phyloP scores from a whole-genome alignment of 2,329 filamentous ascomycete genomes.

The Fusarium sp. region DNA sequence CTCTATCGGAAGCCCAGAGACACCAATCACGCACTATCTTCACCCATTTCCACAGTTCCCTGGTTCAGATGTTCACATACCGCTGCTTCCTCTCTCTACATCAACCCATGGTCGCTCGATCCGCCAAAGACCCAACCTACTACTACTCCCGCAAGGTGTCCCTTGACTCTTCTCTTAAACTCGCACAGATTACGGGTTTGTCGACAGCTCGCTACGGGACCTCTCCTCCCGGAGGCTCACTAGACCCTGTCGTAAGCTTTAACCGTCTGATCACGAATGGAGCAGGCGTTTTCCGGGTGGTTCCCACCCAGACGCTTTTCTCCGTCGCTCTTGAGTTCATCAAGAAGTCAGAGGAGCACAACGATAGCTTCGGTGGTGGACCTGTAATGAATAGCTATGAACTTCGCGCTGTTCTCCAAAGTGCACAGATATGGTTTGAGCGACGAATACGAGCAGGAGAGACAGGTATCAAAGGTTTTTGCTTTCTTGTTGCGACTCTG shows the following conservation, averaged over 20 bases:
- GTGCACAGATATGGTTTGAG: constrained; percentile 51
- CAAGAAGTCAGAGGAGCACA: constrained; percentile 60
- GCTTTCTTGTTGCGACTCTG: constrained; percentile 52
- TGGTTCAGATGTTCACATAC: constrained; percentile 60
- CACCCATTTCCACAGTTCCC: constrained; percentile 57
- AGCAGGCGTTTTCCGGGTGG: constrained; percentile 59
- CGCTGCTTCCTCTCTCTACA: constrained; percentile 68
- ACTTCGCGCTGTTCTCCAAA: constrained; percentile 50
- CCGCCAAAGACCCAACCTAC: constrained; percentile 61
- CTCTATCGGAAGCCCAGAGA: constrained; percentile 53
- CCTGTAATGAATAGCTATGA: constrained; percentile 52
- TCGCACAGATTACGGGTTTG: constrained; percentile 52
- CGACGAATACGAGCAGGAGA: constrained; percentile 57
- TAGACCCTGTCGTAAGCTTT: constrained; percentile 51
- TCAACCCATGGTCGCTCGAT: constrained; percentile 61
- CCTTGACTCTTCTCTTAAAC: constrained; percentile 58
- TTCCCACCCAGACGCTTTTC: constrained; percentile 57
- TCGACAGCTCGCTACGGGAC: constrained; percentile 35
- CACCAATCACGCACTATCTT: constrained; percentile 38
- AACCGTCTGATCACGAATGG: constrained; percentile 57
- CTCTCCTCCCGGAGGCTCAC: constrained; percentile 29
- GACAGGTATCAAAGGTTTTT: constrained; percentile 59
- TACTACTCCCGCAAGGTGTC: constrained; percentile 67
- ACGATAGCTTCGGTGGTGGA: constrained; percentile 48
- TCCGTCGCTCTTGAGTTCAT: constrained; percentile 62